A percentile compares a stretch with the other conserved stretches of the same genome.
Evolutionary conservation across 2,329 filamentous ascomycete genomes (phyloP).

Genomic region (Trichoderma lentiforme): DNA sequence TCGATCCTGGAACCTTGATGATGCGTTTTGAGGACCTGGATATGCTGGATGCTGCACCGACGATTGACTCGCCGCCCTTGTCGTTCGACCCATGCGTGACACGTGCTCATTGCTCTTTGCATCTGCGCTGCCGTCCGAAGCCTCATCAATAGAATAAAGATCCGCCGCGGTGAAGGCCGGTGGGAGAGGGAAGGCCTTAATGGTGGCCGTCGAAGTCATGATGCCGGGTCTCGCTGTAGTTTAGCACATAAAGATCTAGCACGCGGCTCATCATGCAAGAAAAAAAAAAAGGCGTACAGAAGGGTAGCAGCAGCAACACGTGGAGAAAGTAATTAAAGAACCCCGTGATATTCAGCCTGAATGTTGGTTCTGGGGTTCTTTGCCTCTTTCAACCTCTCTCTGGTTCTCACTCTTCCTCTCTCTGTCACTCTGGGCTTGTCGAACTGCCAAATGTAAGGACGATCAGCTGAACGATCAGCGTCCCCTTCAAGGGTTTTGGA

Average conservation of each 20-base stretch:
- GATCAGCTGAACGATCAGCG: slow-evolving; percentile 15
- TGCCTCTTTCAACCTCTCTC: slow-evolving; percentile 2
- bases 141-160: slow-evolving; percentile 15
- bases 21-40: slow-evolving; percentile 30
- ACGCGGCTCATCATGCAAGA: background rate
- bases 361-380: background rate
- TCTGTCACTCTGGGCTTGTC: background rate
- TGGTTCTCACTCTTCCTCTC: background rate
- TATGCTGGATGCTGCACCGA: slow-evolving; percentile 32
- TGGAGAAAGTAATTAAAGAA: background rate
- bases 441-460: slow-evolving; percentile 1
- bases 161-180: slow-evolving; percentile 14
- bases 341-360: slow-evolving; percentile 6
- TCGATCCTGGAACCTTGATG: slow-evolving; percentile 24
- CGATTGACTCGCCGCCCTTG: slow-evolving; percentile 22
- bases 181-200: slow-evolving; percentile 13
- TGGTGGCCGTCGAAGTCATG: slow-evolving; percentile 17
- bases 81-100: slow-evolving; percentile 9
- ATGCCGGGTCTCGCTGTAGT: slow-evolving; percentile 3
- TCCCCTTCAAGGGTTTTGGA: slow-evolving; percentile 12
- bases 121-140: background rate
- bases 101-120: background rate
- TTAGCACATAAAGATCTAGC: background rate
- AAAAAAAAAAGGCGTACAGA: background rate
- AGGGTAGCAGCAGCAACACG: background rate